Base-by-base conservation (phyloP, 2,329 filamentous ascomycete species). In the Mycosphaerella arachidis region DNA sequence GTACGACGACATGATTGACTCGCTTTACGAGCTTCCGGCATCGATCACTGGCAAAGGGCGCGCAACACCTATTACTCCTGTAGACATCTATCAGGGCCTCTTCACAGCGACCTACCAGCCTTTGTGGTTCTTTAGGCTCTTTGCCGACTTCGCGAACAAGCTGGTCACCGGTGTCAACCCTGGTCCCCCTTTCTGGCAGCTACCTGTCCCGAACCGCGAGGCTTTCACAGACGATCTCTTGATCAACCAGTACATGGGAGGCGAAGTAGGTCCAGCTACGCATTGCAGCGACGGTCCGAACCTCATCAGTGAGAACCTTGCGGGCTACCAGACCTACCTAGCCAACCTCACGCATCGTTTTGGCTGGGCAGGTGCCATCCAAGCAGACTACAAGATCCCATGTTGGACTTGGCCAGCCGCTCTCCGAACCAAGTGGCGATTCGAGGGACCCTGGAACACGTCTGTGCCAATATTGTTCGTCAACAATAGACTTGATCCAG, bases 401-500 rank as follows among this genome's bases (percentile, higher is more conserved):
- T 66, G 64, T 55, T 66, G 63, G 63, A 63, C 62, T 6, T 66
- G 64, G 64, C 63, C 63, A 4, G 20, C 30, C 8, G 63, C 63
- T 4, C 37, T 66, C n/a, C 56, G 64, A 30, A 66, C 64, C 1
- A 66, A 65, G 43, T 65, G 64, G 60, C 56, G 63, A 9, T 66
- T 56, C 31, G 60, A 62, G 27, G 64, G 63, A 4, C 63, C 63
- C 7, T 66, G 65, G 29, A 57, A 61, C 35, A 52, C 55, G 0
- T 53, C 58, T n/a, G 64, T 61, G 6, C 56, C 60, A 2, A 66
- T 66, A 4, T 48, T 66, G 16, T 66, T 66, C 37, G 63, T 65
- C 27, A 66, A 66, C 55, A 66, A 66, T 30, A 52, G 58, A 10
- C 45, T 65, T 2, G 73, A 75, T 58, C 72, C 73, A 4, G 72